phyloP scores from a whole-genome alignment of 108 stramenopile species.

The Fragilaria crotonensis region DNA sequence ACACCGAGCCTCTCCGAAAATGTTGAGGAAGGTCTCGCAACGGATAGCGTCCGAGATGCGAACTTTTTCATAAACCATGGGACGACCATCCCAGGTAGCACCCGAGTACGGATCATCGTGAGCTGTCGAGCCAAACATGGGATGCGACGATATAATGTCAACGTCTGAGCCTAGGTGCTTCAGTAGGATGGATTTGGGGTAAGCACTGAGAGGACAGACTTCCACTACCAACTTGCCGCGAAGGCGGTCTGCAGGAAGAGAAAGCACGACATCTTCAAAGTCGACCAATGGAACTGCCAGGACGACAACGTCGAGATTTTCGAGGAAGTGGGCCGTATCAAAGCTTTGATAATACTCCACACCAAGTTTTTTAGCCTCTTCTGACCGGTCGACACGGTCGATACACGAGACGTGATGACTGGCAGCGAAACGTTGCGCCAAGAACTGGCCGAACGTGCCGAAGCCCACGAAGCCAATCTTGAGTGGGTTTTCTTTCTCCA shows the following conservation, averaged over 20 bases:
- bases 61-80: conserved; percentile 86
- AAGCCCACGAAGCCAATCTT: conserved; percentile 95
- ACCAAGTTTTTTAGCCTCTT: conserved; percentile 57
- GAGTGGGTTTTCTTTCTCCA: conserved; percentile 43
- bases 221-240: conserved; percentile 75
- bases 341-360: conserved; percentile 67
- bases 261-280: conserved; percentile 59
- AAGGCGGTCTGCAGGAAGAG: conserved; percentile 45
- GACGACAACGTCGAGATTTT: conserved; percentile 69
- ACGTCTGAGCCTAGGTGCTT: conserved; percentile 65
- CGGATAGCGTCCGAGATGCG: conserved; percentile 67
- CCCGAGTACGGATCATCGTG: conserved; percentile 10
- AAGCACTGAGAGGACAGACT: conserved; percentile 59
- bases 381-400: conserved; percentile 61
- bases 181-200: conserved; percentile 62
- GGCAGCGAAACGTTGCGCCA: conserved; percentile 48
- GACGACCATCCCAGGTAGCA: conserved; percentile 77
- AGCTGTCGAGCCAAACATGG: conserved; percentile 81
- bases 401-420: conserved; percentile 64
- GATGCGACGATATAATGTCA: conserved; percentile 90
- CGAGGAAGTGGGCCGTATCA: conserved; percentile 58
- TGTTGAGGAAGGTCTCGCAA: conserved; percentile 75
- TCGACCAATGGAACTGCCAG: conserved; percentile 72
- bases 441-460: conserved; percentile 90
- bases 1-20: conserved; percentile 86